Conservation (phyloP, 352 stramenopile species). For the Phytopythium litorale region DNA sequence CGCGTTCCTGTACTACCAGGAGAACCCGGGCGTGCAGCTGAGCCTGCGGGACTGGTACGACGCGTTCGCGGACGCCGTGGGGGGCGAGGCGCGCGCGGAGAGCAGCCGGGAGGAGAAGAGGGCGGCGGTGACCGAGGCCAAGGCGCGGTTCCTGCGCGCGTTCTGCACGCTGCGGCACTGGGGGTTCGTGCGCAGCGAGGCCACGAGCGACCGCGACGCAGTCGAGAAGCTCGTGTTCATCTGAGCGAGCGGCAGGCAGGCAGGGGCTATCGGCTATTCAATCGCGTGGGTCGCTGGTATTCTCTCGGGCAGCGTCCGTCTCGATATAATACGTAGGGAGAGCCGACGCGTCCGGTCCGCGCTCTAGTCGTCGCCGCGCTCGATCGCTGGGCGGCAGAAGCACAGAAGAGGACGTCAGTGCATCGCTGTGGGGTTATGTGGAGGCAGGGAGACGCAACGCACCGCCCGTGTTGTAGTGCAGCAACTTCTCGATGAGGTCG, state of each 20-base stretch:
- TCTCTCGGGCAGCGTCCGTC: background rate
- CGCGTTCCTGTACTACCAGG: constrained; percentile 68
- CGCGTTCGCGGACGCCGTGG: constrained; percentile 39
- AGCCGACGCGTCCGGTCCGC: constrained; percentile 14
- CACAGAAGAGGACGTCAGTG: background rate
- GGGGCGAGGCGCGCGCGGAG: constrained; percentile 9
- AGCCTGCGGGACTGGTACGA: constrained; percentile 68
- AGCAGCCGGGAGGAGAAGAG: constrained; percentile 15
- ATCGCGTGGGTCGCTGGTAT: background rate
- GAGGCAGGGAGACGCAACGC: constrained; percentile 9
- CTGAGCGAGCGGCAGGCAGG: constrained; percentile 13
- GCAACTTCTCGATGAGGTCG: constrained; percentile 99
- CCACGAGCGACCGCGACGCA: constrained; percentile 31
- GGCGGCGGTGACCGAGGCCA: constrained; percentile 24
- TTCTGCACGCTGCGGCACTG: constrained; percentile 69
- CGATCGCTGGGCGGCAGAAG: constrained; percentile 50
- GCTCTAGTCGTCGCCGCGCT: constrained; percentile 67
- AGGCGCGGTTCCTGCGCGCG: constrained; percentile 64
- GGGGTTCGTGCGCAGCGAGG: constrained; percentile 56
- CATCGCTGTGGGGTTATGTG: background rate
- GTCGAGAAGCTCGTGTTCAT: constrained; percentile 84
- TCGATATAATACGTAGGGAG: constrained; percentile 3
- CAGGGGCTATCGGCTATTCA: background rate
- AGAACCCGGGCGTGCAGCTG: constrained; percentile 54
- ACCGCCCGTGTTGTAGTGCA: constrained; percentile 99